Evolutionary conservation across 2,329 filamentous ascomycete species (phyloP).

Genomic region (Ceratocystis alfenasii): DNA sequence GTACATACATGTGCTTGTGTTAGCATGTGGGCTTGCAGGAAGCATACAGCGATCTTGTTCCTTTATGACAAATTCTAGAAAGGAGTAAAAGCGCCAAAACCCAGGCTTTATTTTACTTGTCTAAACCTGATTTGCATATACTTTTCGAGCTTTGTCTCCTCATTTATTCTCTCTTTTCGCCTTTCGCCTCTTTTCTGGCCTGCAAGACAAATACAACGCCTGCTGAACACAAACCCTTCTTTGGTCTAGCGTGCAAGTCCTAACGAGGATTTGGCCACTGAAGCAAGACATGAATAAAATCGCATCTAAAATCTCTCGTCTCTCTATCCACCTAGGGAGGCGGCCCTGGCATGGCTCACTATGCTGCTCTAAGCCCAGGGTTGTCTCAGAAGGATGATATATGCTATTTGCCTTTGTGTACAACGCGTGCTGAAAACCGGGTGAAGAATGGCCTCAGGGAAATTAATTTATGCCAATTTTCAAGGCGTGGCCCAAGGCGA

Average conservation of each 20-base stretch:
- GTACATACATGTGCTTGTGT: background rate
- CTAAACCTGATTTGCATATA: background rate
- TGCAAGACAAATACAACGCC: constrained; percentile 3
- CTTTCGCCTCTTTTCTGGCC: background rate
- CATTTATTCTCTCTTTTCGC: background rate
- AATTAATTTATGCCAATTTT: too few relatives aligned
- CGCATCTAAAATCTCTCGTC: too few relatives aligned
- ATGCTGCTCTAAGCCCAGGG: background rate
- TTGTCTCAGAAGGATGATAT: background rate
- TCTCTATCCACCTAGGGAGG: too few relatives aligned
- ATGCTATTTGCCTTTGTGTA: background rate
- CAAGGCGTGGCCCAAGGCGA: background rate
- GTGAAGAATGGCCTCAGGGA: too few relatives aligned
- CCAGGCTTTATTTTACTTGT: background rate
- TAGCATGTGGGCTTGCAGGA: background rate
- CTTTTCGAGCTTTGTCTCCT: background rate
- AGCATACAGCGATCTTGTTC: background rate
- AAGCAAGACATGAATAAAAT: constrained; percentile 4
- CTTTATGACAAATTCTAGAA: constrained; percentile 5
- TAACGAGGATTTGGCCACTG: background rate
- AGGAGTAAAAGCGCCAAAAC: background rate
- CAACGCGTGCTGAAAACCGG: constrained; percentile 6
- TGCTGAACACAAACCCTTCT: constrained; percentile 6
- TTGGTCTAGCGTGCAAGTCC: background rate
- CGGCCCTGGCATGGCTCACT: background rate